Evolutionary conservation across 164 flowering plant genomes (phyloP), one percentile per base, ranked within the genome.

Genomic region (Protea cynaroides): DNA sequence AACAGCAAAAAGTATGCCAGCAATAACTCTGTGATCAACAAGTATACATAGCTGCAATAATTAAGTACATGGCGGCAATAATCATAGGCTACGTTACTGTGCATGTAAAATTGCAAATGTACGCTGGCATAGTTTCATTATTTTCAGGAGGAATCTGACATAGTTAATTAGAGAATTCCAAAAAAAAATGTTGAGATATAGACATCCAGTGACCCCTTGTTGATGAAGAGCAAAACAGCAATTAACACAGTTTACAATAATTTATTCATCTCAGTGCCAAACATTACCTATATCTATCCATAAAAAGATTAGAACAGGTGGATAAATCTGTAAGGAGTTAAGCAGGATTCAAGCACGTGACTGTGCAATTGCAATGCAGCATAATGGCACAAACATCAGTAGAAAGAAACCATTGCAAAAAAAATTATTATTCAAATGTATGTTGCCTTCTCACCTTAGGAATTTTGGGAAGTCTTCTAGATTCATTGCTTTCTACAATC

Each of bases 381-480:
- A 49, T 15, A 18, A 4, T 15, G 46, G 19, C 18, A 2, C 52
- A 49, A 49, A 18, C n/a, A n/a, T 18, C 1, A 49, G 6, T 18
- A 15, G 52, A 49, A 15, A 14, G 52, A 49, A 49, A 49, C 7
- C 1, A 14, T 4, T 15, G 4, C 4, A n/a, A n/a, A n/a, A 49
- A 49, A 49, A 29, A 49, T 0, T 13, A 18, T 1, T 49, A 15
- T 18, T 49, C 14, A 49, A 49, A 49, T 43, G 13, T 23, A 15
- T 29, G 34, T 9, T n/a, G 11, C 21, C 6, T 58, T 3, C 40
- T 70, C 62, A 92, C 98, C 93, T 92, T 90, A 4, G 96, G 87
- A 72, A 87, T 75, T 79, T 89, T 87, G 36, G 97, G 96, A 47
- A 91, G 87, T 65, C 95, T 78, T 72, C 95, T 80, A 51, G 82